phyloP scores from a whole-genome alignment of 2,329 filamentous ascomycete genomes.

The Colletotrichum horii region DNA sequence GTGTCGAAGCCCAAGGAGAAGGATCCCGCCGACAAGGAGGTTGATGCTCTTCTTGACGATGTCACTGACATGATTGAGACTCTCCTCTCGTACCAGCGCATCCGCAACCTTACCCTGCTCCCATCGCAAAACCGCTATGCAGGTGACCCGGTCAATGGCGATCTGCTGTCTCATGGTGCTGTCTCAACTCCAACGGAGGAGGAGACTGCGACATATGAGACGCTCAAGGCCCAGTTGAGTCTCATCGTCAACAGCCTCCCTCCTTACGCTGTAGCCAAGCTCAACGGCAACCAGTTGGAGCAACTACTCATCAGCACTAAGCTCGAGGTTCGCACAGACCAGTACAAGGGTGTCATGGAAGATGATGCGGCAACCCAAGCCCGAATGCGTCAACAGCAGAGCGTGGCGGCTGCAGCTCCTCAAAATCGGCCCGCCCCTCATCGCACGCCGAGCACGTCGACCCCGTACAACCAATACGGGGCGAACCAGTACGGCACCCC shows the following conservation, averaged over 20 bases:
- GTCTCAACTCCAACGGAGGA: slow-evolving; percentile 70
- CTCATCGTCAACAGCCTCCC: slow-evolving; percentile 78
- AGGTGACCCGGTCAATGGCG: slow-evolving; percentile 67
- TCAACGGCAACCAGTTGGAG: slow-evolving; percentile 85
- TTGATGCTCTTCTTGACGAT: slow-evolving; percentile 61
- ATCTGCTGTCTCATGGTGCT: slow-evolving; percentile 71
- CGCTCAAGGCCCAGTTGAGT: slow-evolving; percentile 76
- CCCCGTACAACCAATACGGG: slow-evolving; percentile 48
- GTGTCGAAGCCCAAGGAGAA: slow-evolving; percentile 50
- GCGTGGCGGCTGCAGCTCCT: slow-evolving; percentile 26
- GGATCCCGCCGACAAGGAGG: slow-evolving; percentile 10
- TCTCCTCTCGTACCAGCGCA: slow-evolving; percentile 78
- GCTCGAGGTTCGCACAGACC: slow-evolving; percentile 73
- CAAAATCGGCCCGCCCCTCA: slow-evolving; percentile 35
- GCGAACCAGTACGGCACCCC: slow-evolving; percentile 53
- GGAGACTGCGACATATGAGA: slow-evolving; percentile 68
- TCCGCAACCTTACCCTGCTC: slow-evolving; percentile 73
- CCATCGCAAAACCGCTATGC: slow-evolving; percentile 66
- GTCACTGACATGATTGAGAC: slow-evolving; percentile 80
- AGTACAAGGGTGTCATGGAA: slow-evolving; percentile 82
- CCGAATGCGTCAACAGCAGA: slow-evolving; percentile 46
- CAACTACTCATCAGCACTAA: slow-evolving; percentile 83
- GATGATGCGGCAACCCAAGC: slow-evolving; percentile 71
- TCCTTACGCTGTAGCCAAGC: slow-evolving; percentile 83
- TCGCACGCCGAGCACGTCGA: slow-evolving; percentile 42